Base-by-base conservation (phyloP, 1,284 basidiomycete species). In the Boletus calvinii region DNA sequence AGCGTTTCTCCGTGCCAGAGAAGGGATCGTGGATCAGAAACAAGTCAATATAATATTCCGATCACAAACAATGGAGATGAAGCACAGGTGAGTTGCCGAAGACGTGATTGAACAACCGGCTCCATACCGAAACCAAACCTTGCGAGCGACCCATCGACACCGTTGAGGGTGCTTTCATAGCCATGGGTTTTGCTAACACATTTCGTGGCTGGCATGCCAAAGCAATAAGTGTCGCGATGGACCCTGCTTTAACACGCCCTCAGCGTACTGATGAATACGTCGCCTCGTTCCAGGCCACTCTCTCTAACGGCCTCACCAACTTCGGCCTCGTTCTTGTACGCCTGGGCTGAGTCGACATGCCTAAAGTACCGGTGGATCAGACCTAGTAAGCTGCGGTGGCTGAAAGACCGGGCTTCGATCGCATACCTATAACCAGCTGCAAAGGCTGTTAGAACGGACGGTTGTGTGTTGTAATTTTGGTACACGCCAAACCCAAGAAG, bases 401-500 rank as follows among this genome's bases (percentile, higher is more conserved):
- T 32, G 31, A 29, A 40, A 40, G 13, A 48, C 39, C 15, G 32
- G 24, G 29, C 6, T 54, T 31, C n/a, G 56, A 69, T 52, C 36
- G 39, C 54, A 20, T 53, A 85, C 87, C 81, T 79, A 65, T 92
- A 94, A 4, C 90, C 92, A n/a, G 74, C 78, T 55, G 79, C 77
- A 57, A 94, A 69, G 1, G 91, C 91, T 40, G 83, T 78, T 20
- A 84, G 65, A n/a, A 84, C 80, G 10, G 85, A 83, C 0, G 78
- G 65, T 30, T 73, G 75, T 22, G 82, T 69, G 46, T 81, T 77
- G 57, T 81, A 75, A 72, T 87, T 87, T 62, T 86, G 80, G 63
- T 87, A 94, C 11, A 93, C 87, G 13, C 92, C 92, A 50, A 92
- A 84, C 1, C 92, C 92, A 1, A 94, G 76, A n/a, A 81, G 69